These are phyloP conservation scores for Tanacetum coccineum DNA, from an alignment of 129 eudicot species.

Conservation along the genomic window DNA sequence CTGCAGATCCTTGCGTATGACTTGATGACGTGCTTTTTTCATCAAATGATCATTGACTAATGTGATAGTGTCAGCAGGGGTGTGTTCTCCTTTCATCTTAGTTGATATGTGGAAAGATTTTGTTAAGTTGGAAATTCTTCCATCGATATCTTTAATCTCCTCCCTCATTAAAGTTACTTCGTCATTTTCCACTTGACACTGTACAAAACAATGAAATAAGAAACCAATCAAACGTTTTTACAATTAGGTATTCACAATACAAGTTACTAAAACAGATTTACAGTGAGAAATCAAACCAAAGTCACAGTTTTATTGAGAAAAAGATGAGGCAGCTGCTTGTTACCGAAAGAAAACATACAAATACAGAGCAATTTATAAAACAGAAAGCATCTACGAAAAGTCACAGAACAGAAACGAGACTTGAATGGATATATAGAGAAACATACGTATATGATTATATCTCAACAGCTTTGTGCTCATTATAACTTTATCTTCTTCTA, in stretches of 20 bases:
- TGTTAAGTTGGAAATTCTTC: slow-evolving; percentile 34
- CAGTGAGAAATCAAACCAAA: neutral
- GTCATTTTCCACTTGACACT: slow-evolving; percentile 40
- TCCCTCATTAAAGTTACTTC: slow-evolving; percentile 40
- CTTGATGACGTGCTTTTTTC: slow-evolving; percentile 46
- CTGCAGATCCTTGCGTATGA: slow-evolving; percentile 66
- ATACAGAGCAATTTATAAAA: no score
- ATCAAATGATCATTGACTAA: slow-evolving; percentile 42
- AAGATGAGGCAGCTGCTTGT: no score
- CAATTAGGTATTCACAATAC: neutral
- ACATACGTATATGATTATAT: no score
- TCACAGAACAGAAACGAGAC: no score
- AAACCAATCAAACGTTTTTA: slow-evolving; percentile 8
- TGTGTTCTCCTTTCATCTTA: slow-evolving; percentile 42
- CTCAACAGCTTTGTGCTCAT: no score
- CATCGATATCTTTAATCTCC: slow-evolving; percentile 32
- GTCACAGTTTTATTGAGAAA: no score
- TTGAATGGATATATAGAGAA: no score
- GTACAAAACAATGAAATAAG: slow-evolving; percentile 14
- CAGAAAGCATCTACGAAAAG: no score
- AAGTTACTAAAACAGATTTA: neutral
- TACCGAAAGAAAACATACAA: no score
- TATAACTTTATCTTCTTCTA: no score
- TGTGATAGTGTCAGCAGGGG: slow-evolving; percentile 33
- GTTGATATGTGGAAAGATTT: slow-evolving; percentile 41